Percentiles rank a stretch among this genome's conserved stretches.
Evolutionary conservation across 2,329 filamentous ascomycete species (phyloP).

Genomic region (Monilinia vaccinii-corymbosi): DNA sequence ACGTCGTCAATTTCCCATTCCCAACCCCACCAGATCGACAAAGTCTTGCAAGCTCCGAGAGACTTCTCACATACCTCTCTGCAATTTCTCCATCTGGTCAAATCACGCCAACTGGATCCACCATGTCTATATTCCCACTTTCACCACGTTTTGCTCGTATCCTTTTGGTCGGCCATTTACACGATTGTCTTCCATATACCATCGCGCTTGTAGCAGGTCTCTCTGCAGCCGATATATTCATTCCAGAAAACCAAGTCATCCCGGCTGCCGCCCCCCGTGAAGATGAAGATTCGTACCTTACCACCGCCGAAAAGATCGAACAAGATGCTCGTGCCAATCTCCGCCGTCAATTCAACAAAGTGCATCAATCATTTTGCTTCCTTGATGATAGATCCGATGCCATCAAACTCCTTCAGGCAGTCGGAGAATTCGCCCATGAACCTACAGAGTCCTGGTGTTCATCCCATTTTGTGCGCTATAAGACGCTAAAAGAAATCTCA

Average conservation of each 20-base stretch:
- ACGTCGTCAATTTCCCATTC: constrained; percentile 91
- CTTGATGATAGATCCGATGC: constrained; percentile 80
- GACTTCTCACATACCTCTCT: constrained; percentile 74
- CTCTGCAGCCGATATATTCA: constrained; percentile 79
- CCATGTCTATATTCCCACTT: constrained; percentile 82
- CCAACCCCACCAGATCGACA: constrained; percentile 77
- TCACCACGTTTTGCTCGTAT: constrained; percentile 88
- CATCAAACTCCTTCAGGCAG: constrained; percentile 80
- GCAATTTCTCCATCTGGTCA: constrained; percentile 64
- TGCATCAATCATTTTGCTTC: constrained; percentile 69
- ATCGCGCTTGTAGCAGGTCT: constrained; percentile 82
- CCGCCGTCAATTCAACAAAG: constrained; percentile 53
- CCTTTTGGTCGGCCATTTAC: constrained; percentile 75
- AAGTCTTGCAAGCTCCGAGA: constrained; percentile 75
- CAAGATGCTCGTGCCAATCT: constrained; percentile 61
- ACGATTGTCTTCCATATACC: constrained; percentile 75
- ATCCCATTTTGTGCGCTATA: constrained; percentile 75
- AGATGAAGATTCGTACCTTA: constrained; percentile 44
- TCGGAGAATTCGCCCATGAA: constrained; percentile 78
- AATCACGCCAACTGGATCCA: constrained; percentile 72
- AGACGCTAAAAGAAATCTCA: constrained; percentile 76
- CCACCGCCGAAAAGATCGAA: constrained; percentile 60
- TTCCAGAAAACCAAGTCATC: constrained; percentile 71
- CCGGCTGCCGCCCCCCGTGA: constrained; percentile 41
- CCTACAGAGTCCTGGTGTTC: constrained; percentile 66